Evolutionary conservation across 202 grass and related monocot species (phyloP), one percentile per base, ranked within the genome.

Genomic region (Zoysia matrella): DNA sequence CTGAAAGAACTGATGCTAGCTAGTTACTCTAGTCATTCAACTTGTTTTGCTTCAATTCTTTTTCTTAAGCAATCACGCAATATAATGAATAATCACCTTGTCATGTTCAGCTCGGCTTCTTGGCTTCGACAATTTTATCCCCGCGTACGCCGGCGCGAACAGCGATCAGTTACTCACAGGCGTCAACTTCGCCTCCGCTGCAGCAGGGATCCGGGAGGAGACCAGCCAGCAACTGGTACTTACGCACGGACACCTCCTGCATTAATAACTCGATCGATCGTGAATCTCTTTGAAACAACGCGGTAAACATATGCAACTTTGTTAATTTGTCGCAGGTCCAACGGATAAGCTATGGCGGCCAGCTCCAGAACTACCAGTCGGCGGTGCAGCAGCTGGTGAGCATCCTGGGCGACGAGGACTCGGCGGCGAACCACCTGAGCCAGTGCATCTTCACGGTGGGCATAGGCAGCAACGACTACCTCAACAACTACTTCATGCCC

Each of bases 131-230:
- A 82, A 98, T 62, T 93, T 84, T 69, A 86, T 91, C 69, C 92
- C 88, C 3, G n/a, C n/a, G n/a, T n/a, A n/a, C n/a, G n/a, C n/a
- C n/a, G n/a, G n/a, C n/a, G n/a, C n/a, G n/a, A n/a, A n/a, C n/a
- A n/a, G n/a, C n/a, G n/a, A n/a, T n/a, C n/a, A n/a, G n/a, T n/a
- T n/a, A n/a, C n/a, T n/a, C 73, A 75, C 88, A 22, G 95, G 92
- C 53, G 92, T 87, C 40, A 98, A 98, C 87, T 98, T 94, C 49
- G 92, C 95, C 15, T 98, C 95, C 7, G 95, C 92, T 0, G 95
- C 95, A 14, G 95, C 95, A 18, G 95, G 95, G 56, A 98, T 94
- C 72, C 80, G 92, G 56, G 92, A 92, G 16, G 95, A 98, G 86
- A 98, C 95, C 6, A 92, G 92, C 4, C 92, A 86, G 55, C 95